Evolutionary conservation across 2,329 filamentous ascomycete genomes (phyloP).

Genomic region (Verticillium alfalfae): DNA sequence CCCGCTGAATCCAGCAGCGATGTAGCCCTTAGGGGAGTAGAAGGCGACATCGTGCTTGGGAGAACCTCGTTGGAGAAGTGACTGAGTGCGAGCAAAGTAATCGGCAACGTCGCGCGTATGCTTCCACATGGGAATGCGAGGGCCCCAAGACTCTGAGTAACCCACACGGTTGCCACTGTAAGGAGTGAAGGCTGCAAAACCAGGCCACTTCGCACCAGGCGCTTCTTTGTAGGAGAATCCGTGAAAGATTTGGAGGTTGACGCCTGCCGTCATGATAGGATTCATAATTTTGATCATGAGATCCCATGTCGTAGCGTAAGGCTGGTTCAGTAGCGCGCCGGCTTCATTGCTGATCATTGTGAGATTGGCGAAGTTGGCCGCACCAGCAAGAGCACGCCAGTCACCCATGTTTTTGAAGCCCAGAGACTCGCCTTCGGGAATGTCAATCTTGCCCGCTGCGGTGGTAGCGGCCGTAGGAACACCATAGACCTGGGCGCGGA

Average conservation of each 20-base stretch:
- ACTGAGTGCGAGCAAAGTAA: slow-evolving; percentile 3
- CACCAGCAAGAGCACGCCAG: slow-evolving; percentile 1
- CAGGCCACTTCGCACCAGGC: slow-evolving; percentile 10
- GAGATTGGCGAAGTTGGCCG: slow-evolving; percentile 2
- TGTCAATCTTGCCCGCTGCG: slow-evolving; percentile 1
- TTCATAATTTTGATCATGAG: slow-evolving; percentile 6
- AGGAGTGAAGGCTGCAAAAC: slow-evolving; percentile 8
- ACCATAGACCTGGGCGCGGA: slow-evolving; percentile 9
- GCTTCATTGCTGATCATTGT: slow-evolving; percentile 2
- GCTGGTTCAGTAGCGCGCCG: slow-evolving; percentile 2
- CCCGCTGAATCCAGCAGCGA: slow-evolving; percentile 5
- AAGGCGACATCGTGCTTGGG: slow-evolving; percentile 10
- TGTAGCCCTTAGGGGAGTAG: slow-evolving; percentile 6
- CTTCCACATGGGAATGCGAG: slow-evolving; percentile 8
- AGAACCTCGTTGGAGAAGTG: slow-evolving; percentile 3
- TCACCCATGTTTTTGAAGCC: slow-evolving; percentile 4
- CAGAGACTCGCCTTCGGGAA: slow-evolving; percentile 2
- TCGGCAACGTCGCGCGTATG: slow-evolving; percentile 8
- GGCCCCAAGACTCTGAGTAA: slow-evolving; percentile 11
- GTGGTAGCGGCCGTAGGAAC: slow-evolving; percentile 5
- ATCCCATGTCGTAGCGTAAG: slow-evolving; percentile 1
- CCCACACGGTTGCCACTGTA: slow-evolving; percentile 2
- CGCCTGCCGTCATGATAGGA: slow-evolving; percentile 9
- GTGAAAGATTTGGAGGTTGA: slow-evolving; percentile 11
- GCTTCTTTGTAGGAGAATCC: slow-evolving; percentile 9